Evolutionary conservation across 2,329 filamentous ascomycete genomes (phyloP).

Genomic region (Aquanectria penicillioides): DNA sequence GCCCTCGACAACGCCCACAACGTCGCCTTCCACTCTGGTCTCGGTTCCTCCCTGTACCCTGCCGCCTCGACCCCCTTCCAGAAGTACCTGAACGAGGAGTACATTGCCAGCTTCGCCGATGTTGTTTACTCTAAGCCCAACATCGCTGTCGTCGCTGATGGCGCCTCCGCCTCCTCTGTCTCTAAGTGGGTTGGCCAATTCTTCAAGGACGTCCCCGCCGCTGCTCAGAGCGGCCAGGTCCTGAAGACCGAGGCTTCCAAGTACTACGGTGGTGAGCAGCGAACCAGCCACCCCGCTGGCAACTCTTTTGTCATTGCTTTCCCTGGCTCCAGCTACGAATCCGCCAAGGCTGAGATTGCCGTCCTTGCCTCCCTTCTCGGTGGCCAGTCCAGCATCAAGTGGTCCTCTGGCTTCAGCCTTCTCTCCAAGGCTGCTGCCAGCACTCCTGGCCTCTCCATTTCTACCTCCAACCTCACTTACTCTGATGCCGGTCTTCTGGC

Average conservation of each 20-base stretch:
- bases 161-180: slow-evolving; percentile 78
- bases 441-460: slow-evolving; percentile 72
- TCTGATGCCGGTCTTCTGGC: slow-evolving; percentile 93
- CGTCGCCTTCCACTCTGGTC: slow-evolving; percentile 91
- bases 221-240: slow-evolving; percentile 59
- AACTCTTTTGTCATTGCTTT: slow-evolving; percentile 93
- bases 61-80: slow-evolving; percentile 75
- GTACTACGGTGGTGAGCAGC: slow-evolving; percentile 96
- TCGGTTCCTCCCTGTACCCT: slow-evolving; percentile 82
- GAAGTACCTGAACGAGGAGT: slow-evolving; percentile 82
- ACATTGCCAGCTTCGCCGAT: slow-evolving; percentile 79
- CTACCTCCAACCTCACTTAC: slow-evolving; percentile 84
- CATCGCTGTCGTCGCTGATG: slow-evolving; percentile 91
- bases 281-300: slow-evolving; percentile 78
- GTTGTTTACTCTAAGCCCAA: slow-evolving; percentile 89
- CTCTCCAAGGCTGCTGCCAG: slow-evolving; percentile 81
- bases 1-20: slow-evolving; percentile 88
- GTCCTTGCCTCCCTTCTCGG: slow-evolving; percentile 91
- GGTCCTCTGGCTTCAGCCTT: slow-evolving; percentile 91
- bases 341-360: slow-evolving; percentile 88
- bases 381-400: slow-evolving; percentile 92
- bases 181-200: slow-evolving; percentile 93
- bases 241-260: slow-evolving; percentile 75
- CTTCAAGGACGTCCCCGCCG: slow-evolving; percentile 77
- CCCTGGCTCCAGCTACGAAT: slow-evolving; percentile 83